Percentiles rank a stretch among this genome's conserved stretches.
Conservation (phyloP, 345 rosid species). For the Acer negundo region DNA sequence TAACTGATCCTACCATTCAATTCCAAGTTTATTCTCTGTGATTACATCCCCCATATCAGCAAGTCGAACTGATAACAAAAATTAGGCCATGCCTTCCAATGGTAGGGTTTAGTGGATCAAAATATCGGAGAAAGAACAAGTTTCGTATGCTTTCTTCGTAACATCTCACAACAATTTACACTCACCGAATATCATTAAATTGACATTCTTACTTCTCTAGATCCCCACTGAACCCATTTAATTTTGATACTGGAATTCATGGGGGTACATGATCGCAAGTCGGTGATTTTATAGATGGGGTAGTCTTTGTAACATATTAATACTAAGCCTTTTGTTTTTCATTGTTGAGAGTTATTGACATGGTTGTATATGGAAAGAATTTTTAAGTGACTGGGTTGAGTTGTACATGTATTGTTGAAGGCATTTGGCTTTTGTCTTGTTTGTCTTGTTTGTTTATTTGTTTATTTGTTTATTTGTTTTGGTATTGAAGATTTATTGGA, state of each 20-base stretch:
- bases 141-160: neutral
- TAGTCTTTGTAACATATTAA: neutral
- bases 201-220: neutral
- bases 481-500: neutral
- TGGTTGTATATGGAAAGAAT: neutral
- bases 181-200: neutral
- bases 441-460: too few species aligned
- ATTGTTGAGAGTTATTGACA: neutral
- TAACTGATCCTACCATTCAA: conserved; percentile 5
- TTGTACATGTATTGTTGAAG: neutral
- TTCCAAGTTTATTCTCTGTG: neutral
- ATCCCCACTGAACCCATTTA: neutral
- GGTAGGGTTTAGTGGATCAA: neutral
- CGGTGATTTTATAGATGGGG: neutral
- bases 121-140: neutral
- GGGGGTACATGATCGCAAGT: neutral
- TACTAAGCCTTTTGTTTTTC: neutral
- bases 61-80: neutral
- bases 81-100: neutral
- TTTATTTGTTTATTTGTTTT: too few species aligned
- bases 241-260: too few species aligned
- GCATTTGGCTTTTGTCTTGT: neutral
- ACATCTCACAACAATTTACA: neutral
- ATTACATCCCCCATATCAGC: neutral
- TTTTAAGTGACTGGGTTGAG: neutral